Percentiles rank a stretch among this genome's conserved stretches.
These are phyloP conservation scores for Podochytrium sp. DNA, from an alignment of 192 early-diverging fungal genomes.

Conservation along the genomic window DNA sequence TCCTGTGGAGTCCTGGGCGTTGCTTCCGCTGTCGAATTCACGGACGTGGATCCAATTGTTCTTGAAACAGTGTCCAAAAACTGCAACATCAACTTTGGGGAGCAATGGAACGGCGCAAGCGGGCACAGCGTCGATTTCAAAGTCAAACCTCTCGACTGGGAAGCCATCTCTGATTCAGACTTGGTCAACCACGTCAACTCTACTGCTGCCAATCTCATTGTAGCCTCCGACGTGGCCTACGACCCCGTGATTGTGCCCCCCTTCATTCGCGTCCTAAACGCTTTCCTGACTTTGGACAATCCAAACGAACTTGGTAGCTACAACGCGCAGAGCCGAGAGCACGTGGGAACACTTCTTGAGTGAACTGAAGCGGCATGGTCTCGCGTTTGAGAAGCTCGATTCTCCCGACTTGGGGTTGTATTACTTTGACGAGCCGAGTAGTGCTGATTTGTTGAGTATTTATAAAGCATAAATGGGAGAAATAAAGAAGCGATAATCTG, in stretches of 20 bases:
- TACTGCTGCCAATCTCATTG: conserved; percentile 28
- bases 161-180: not conserved
- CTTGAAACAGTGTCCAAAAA: conserved; percentile 33
- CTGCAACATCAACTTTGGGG: conserved; percentile 34
- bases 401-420: not conserved
- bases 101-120: not conserved
- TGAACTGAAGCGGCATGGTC: not conserved
- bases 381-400: not conserved
- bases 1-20: conserved; percentile 28
- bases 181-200: not conserved
- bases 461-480: not conserved
- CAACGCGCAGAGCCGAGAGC: conserved; percentile 5
- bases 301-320: conserved; percentile 7
- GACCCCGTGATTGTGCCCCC: conserved; percentile 41
- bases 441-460: conserved; percentile 8
- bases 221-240: conserved; percentile 44
- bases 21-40: conserved; percentile 14
- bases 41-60: conserved; percentile 36
- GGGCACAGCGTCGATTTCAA: not conserved
- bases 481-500: not conserved
- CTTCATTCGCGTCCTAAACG: conserved; percentile 28
- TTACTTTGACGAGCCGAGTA: conserved; percentile 19
- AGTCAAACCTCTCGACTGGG: conserved; percentile 33
- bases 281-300: conserved; percentile 12
- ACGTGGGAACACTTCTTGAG: conserved; percentile 23